Evolutionary conservation across 1,139 yeast genomes (phyloP).

Genomic region (Blastobotrys serpentis): DNA sequence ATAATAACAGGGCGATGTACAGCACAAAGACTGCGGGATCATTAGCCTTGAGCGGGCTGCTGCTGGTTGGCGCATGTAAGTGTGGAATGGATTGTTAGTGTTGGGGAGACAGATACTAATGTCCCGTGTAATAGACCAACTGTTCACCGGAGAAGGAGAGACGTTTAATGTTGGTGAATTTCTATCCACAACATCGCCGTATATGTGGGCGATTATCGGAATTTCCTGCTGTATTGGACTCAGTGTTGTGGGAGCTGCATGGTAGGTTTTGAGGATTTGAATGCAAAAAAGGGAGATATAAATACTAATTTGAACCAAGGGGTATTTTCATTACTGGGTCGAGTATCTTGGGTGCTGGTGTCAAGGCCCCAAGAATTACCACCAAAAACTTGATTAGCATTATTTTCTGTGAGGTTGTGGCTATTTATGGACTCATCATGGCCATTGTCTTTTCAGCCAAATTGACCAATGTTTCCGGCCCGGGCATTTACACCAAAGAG

Average conservation of each 20-base stretch:
- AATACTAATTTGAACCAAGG: constrained; percentile 30
- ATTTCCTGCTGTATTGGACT: constrained; percentile 91
- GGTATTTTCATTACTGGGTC: constrained; percentile 97
- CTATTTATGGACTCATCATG: constrained; percentile 96
- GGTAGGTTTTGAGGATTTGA: constrained; percentile 45
- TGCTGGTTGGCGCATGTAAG: constrained; percentile 9
- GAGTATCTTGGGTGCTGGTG: constrained; percentile 96
- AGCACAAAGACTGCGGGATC: constrained; percentile 4
- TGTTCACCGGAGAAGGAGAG: constrained; percentile 91
- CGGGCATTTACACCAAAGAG: constrained; percentile 67
- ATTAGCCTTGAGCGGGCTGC: constrained; percentile 7
- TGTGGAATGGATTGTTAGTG: too few relatives aligned
- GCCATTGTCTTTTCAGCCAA: constrained; percentile 96
- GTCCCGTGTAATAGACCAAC: constrained; percentile 50
- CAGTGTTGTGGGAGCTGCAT: constrained; percentile 96
- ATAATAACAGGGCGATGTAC: neutral
- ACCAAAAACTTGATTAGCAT: constrained; percentile 95
- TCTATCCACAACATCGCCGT: constrained; percentile 83
- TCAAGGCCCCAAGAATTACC: constrained; percentile 93
- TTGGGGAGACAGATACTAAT: constrained; percentile 6
- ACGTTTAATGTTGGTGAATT: constrained; percentile 87
- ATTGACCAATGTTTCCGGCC: constrained; percentile 66
- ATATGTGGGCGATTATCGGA: constrained; percentile 95
- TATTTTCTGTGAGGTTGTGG: constrained; percentile 99
- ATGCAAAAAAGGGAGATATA: neutral